Percentiles rank a stretch among this genome's conserved stretches.
Conservation (phyloP, 1,139 yeast genomes). For the Sugiyamaella xylanicola region DNA sequence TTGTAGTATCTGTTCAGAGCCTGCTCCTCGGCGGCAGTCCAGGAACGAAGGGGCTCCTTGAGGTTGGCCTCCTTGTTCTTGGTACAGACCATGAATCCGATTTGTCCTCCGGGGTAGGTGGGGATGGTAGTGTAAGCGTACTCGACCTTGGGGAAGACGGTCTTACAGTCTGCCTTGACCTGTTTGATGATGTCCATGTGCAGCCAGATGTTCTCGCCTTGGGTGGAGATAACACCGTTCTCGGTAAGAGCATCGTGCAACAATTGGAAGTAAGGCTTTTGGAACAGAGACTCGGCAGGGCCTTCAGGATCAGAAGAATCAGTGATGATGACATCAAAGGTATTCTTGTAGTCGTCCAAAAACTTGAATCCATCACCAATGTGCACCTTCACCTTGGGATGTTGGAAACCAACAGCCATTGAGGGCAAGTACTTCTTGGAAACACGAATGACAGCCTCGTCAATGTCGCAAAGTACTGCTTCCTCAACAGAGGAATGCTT, state of each 20-base stretch:
- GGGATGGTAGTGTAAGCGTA: constrained; percentile 90
- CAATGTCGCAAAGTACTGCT: constrained; percentile 90
- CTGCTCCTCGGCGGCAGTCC: constrained; percentile 63
- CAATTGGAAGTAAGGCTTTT: constrained; percentile 80
- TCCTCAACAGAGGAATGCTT: constrained; percentile 81
- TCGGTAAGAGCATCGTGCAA: constrained; percentile 74
- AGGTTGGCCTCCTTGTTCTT: constrained; percentile 69
- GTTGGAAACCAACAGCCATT: constrained; percentile 75
- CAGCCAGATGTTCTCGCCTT: constrained; percentile 89
- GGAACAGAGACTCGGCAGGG: constrained; percentile 88
- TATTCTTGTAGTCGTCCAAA: constrained; percentile 68
- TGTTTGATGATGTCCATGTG: constrained; percentile 77
- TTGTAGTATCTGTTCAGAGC: constrained; percentile 77
- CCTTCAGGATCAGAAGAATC: constrained; percentile 98
- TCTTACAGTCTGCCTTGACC: constrained; percentile 71
- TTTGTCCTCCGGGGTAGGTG: constrained; percentile 91
- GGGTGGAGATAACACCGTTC: constrained; percentile 88
- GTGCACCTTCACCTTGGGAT: constrained; percentile 80
- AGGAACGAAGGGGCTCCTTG: constrained; percentile 65
- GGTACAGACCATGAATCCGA: constrained; percentile 91
- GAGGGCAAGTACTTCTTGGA: constrained; percentile 83
- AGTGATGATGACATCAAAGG: constrained; percentile 86
- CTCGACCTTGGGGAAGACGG: constrained; percentile 84
- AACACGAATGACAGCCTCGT: constrained; percentile 81
- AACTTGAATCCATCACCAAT: constrained; percentile 93